These are phyloP conservation scores for Curvularia hawaiiensis DNA, from an alignment of 2,329 filamentous ascomycete species.

Conservation along the genomic window DNA sequence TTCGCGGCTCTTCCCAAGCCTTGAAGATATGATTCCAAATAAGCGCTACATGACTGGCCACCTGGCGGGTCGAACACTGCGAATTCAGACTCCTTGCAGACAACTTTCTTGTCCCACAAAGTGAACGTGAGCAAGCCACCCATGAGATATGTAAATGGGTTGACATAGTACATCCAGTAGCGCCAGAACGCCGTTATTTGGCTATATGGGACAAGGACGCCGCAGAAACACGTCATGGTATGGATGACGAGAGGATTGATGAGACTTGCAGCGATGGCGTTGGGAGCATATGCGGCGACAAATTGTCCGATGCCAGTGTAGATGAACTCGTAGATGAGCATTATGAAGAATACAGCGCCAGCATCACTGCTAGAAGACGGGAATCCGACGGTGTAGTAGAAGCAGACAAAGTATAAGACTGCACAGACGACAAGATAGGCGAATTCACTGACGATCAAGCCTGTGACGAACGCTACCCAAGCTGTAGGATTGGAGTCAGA, in stretches of 20 bases:
- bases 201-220: slow-evolving; percentile 66
- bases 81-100: slow-evolving; percentile 41
- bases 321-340: slow-evolving; percentile 51
- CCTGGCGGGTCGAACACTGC: slow-evolving; percentile 54
- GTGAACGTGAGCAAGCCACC: slow-evolving; percentile 47
- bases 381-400: slow-evolving; percentile 61
- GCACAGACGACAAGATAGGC: slow-evolving; percentile 66
- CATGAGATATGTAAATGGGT: slow-evolving; percentile 41
- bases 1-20: slow-evolving; percentile 53
- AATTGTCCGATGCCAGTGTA: slow-evolving; percentile 61
- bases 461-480: slow-evolving; percentile 71
- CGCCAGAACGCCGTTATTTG: slow-evolving; percentile 72
- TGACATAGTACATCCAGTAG: slow-evolving; percentile 35
- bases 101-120: slow-evolving; percentile 46
- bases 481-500: neutral
- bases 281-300: slow-evolving; percentile 51
- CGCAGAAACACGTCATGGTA: slow-evolving; percentile 26
- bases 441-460: slow-evolving; percentile 71
- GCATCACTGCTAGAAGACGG: slow-evolving; percentile 53
- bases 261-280: slow-evolving; percentile 59
- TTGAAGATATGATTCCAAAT: slow-evolving; percentile 59
- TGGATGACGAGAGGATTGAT: slow-evolving; percentile 22
- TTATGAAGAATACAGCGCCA: slow-evolving; percentile 50
- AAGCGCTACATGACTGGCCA: slow-evolving; percentile 62
- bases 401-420: slow-evolving; percentile 66